Conservation (phyloP, 2,329 filamentous ascomycete species). For the Microdochium trichocladiopsis region DNA sequence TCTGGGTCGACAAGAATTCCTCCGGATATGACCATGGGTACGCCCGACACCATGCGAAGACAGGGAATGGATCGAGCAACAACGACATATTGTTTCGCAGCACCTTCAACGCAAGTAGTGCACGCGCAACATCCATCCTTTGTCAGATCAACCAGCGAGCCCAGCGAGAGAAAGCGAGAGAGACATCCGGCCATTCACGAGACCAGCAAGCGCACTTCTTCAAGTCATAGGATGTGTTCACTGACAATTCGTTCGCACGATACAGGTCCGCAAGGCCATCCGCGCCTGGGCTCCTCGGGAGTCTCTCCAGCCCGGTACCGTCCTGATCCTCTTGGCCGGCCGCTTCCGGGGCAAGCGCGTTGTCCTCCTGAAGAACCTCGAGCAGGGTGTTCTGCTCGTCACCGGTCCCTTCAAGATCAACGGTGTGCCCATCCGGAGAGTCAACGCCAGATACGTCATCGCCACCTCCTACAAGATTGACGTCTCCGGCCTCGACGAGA, state of each 20-base stretch:
- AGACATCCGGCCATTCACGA: not conserved
- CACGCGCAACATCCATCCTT: too few species aligned
- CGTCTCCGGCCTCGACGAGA: conserved; percentile 76
- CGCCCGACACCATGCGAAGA: too few species aligned
- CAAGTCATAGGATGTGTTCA: conserved; percentile 1
- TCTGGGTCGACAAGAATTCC: not conserved
- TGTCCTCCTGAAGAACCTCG: conserved; percentile 94
- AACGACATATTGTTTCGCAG: too few species aligned
- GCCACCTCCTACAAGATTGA: conserved; percentile 82
- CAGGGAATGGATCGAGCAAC: too few species aligned
- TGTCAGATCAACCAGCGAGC: too few species aligned
- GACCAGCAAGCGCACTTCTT: not conserved
- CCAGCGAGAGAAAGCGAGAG: too few species aligned
- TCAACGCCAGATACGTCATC: conserved; percentile 91
- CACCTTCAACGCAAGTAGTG: too few species aligned
- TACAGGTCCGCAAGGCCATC: conserved; percentile 88
- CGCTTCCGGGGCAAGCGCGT: conserved; percentile 99
- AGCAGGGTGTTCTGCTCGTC: conserved; percentile 96
- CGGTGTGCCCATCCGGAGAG: conserved; percentile 92
- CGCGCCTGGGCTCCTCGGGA: conserved; percentile 81
- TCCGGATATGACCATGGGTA: not conserved
- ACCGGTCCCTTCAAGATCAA: conserved; percentile 99
- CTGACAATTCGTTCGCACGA: conserved; percentile 19
- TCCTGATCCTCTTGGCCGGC: conserved; percentile 98
- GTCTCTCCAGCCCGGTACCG: conserved; percentile 86